Evolutionary conservation across 2,329 filamentous ascomycete species (phyloP).

Genomic region (Cytospora schulzeri): DNA sequence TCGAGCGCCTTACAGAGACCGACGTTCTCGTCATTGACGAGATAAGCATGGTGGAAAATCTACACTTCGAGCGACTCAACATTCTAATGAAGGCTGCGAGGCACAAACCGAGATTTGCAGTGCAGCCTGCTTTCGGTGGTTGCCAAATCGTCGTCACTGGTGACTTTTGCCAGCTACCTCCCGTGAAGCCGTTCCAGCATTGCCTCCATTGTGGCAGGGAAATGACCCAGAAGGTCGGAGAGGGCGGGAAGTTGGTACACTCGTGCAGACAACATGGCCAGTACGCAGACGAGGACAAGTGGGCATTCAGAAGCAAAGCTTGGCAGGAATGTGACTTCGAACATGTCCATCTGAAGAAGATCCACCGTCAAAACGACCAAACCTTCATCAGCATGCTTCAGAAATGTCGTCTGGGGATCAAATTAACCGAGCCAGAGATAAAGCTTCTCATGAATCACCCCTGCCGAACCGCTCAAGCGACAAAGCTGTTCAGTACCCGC

Average conservation of each 20-base stretch:
- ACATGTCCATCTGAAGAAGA: slow-evolving; percentile 53
- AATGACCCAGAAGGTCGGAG: slow-evolving; percentile 29
- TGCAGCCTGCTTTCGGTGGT: slow-evolving; percentile 43
- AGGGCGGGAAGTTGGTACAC: slow-evolving; percentile 32
- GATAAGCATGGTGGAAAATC: slow-evolving; percentile 65
- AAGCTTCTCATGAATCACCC: slow-evolving; percentile 48
- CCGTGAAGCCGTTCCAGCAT: slow-evolving; percentile 57
- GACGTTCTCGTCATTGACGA: slow-evolving; percentile 67
- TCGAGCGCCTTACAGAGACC: slow-evolving; percentile 43
- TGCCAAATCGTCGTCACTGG: slow-evolving; percentile 59
- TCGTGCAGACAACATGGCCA: slow-evolving; percentile 39
- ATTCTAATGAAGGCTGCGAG: slow-evolving; percentile 46
- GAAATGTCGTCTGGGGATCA: slow-evolving; percentile 52
- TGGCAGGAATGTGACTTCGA: slow-evolving; percentile 59
- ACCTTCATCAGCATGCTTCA: slow-evolving; percentile 58
- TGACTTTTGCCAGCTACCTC: slow-evolving; percentile 63
- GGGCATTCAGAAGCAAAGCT: slow-evolving; percentile 59
- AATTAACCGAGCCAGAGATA: slow-evolving; percentile 41
- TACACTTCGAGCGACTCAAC: slow-evolving; percentile 55
- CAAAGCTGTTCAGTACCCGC: slow-evolving; percentile 48
- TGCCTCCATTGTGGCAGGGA: slow-evolving; percentile 53
- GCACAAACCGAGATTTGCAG: not conserved
- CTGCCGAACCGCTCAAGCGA: slow-evolving; percentile 44
- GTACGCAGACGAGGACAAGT: slow-evolving; percentile 55
- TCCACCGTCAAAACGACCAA: slow-evolving; percentile 59